phyloP scores from a whole-genome alignment of 495 filamentous ascomycete species.

The Lindgomyces ingoldianus region DNA sequence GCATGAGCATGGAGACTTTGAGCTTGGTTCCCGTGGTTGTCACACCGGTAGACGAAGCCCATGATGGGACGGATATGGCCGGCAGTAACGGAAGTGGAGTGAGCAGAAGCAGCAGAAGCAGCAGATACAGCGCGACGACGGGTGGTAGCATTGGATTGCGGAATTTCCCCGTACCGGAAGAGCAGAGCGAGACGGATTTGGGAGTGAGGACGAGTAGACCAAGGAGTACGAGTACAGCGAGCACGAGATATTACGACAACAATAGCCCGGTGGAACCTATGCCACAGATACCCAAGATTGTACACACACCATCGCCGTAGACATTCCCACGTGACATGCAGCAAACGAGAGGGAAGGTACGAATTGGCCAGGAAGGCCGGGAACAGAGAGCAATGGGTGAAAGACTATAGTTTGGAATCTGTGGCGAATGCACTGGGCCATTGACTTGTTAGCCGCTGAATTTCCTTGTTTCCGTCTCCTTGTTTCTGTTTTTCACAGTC shows the following conservation, averaged over 20 bases:
- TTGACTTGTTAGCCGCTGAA: no score
- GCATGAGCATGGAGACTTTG: slow-evolving; percentile 21
- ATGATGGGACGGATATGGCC: neutral
- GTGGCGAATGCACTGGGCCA: no score
- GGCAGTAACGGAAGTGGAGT: neutral
- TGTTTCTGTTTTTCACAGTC: no score
- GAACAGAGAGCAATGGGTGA: neutral
- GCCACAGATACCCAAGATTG: neutral
- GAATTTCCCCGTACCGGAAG: neutral
- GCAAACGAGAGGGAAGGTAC: neutral
- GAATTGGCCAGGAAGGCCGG: neutral
- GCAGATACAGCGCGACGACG: neutral
- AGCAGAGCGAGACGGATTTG: neutral
- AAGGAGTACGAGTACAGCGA: neutral
- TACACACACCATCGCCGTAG: neutral
- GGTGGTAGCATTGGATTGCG: neutral
- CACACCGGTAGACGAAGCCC: slow-evolving; percentile 14
- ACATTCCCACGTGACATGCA: neutral
- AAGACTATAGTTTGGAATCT: no score
- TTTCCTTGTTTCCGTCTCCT: no score
- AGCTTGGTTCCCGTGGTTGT: slow-evolving; percentile 26
- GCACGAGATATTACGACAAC: neutral
- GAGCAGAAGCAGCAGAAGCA: neutral
- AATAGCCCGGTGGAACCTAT: neutral
- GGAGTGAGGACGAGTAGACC: neutral